Percentiles rank a stretch among this genome's conserved stretches.
Evolutionary conservation across 2,329 filamentous ascomycete species (phyloP).

Genomic region (Aspergillus sp.): DNA sequence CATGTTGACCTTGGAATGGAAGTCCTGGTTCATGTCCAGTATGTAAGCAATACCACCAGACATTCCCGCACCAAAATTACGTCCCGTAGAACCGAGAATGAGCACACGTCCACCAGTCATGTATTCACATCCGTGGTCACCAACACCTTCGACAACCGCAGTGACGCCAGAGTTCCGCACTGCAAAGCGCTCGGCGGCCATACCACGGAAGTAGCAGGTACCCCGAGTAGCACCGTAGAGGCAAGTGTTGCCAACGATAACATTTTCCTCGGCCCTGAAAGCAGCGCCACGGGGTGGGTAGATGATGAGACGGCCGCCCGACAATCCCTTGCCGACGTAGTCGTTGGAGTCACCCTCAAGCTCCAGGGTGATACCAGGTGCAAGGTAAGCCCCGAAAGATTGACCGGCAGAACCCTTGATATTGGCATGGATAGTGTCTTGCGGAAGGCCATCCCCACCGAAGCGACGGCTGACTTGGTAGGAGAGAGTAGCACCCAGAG

Average conservation of each 20-base stretch:
- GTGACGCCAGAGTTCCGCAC: slow-evolving; percentile 94
- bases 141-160: slow-evolving; percentile 91
- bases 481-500: slow-evolving; percentile 84
- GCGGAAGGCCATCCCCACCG: slow-evolving; percentile 77
- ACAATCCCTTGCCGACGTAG: slow-evolving; percentile 92
- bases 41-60: slow-evolving; percentile 95
- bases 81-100: slow-evolving; percentile 78
- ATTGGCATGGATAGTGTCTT: slow-evolving; percentile 91
- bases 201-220: slow-evolving; percentile 92
- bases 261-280: slow-evolving; percentile 94
- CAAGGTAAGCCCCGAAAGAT: slow-evolving; percentile 90
- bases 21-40: slow-evolving; percentile 81
- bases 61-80: slow-evolving; percentile 98
- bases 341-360: slow-evolving; percentile 94
- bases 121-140: slow-evolving; percentile 96
- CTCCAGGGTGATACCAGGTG: slow-evolving; percentile 86
- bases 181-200: slow-evolving; percentile 91
- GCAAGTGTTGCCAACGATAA: slow-evolving; percentile 88
- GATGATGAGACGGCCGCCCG: slow-evolving; percentile 83
- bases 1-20: slow-evolving; percentile 85
- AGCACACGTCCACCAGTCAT: slow-evolving; percentile 94
- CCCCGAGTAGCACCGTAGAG: slow-evolving; percentile 88
- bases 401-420: slow-evolving; percentile 95
- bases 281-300: slow-evolving; percentile 85
- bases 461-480: slow-evolving; percentile 94